Evolutionary conservation across 495 filamentous ascomycete genomes (phyloP).

Genomic region (Hyaloscypha finlandica): DNA sequence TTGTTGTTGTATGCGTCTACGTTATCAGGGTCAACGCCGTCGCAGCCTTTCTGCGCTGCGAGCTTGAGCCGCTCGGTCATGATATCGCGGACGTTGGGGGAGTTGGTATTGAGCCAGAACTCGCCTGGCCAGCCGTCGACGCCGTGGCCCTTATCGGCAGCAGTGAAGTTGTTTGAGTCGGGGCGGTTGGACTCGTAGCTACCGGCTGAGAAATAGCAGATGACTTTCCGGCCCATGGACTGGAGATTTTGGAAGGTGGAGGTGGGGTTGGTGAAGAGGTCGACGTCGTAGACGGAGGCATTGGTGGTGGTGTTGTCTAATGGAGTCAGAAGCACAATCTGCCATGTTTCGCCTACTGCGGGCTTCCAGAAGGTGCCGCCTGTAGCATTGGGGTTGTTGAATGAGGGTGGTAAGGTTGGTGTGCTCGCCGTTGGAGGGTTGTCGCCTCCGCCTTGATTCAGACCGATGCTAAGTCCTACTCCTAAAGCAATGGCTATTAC

Average conservation of each 20-base stretch:
- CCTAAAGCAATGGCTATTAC: conserved; percentile 53
- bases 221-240: conserved; percentile 52
- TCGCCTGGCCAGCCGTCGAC: conserved; percentile 69
- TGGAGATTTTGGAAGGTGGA: conserved; percentile 51
- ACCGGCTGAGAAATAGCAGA: conserved; percentile 76
- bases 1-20: conserved; percentile 65
- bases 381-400: conserved; percentile 29
- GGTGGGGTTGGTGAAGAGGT: conserved; percentile 56
- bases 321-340: conserved; percentile 52
- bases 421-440: background rate
- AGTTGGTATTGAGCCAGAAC: conserved; percentile 63
- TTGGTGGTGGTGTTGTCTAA: conserved; percentile 44
- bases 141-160: conserved; percentile 50
- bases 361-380: conserved; percentile 50
- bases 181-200: conserved; percentile 53
- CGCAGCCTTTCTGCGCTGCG: conserved; percentile 62
- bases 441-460: conserved; percentile 21
- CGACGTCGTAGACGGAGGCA: conserved; percentile 60
- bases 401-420: background rate
- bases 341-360: conserved; percentile 53
- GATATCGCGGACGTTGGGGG: conserved; percentile 57
- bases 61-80: conserved; percentile 60
- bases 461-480: conserved; percentile 51
- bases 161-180: conserved; percentile 55
- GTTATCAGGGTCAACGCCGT: conserved; percentile 74